A percentile compares a stretch with the other conserved stretches of the same genome.
These are phyloP conservation scores for Gracilariopsis chorda DNA, from an alignment of 23 red algal genomes.

Conservation along the genomic window DNA sequence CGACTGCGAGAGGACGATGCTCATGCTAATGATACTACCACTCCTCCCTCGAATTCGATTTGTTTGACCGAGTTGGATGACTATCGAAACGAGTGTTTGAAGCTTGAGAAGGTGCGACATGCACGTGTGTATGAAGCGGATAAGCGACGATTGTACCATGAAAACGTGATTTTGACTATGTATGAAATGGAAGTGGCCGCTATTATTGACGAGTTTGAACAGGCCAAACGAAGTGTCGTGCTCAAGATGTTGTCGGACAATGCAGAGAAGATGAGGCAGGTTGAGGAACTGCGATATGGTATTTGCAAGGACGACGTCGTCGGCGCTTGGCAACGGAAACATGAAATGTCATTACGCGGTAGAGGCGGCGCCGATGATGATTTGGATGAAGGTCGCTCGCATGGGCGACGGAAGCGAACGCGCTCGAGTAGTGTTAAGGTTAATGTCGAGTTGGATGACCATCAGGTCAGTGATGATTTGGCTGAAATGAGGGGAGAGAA, in stretches of 20 bases:
- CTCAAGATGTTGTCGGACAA: constrained; percentile 60
- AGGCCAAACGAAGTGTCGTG: neutral
- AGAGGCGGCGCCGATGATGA: neutral
- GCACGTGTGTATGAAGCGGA: constrained; percentile 70
- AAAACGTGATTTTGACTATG: constrained; percentile 11
- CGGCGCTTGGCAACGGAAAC: constrained; percentile 32
- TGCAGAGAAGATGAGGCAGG: constrained; percentile 35
- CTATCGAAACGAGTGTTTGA: constrained; percentile 71
- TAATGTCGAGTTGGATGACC: constrained; percentile 47
- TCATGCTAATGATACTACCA: neutral
- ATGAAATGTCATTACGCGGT: constrained; percentile 64
- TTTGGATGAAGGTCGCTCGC: neutral
- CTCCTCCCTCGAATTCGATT: neutral
- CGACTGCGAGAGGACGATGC: neutral
- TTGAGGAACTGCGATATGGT: constrained; percentile 66
- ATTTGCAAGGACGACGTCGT: constrained; percentile 68
- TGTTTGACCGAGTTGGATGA: constrained; percentile 37
- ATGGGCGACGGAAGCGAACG: neutral
- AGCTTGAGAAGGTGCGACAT: constrained; percentile 61
- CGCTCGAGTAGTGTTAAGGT: constrained; percentile 24
- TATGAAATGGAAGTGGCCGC: constrained; percentile 25
- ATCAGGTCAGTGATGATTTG: constrained; percentile 21
- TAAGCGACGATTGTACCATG: constrained; percentile 32
- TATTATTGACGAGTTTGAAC: constrained; percentile 53
- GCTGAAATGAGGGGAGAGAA: constrained; percentile 43